These are phyloP conservation scores for Triticum timopheevii DNA, from an alignment of 176 grass and related monocot species.

Conservation along the genomic window DNA sequence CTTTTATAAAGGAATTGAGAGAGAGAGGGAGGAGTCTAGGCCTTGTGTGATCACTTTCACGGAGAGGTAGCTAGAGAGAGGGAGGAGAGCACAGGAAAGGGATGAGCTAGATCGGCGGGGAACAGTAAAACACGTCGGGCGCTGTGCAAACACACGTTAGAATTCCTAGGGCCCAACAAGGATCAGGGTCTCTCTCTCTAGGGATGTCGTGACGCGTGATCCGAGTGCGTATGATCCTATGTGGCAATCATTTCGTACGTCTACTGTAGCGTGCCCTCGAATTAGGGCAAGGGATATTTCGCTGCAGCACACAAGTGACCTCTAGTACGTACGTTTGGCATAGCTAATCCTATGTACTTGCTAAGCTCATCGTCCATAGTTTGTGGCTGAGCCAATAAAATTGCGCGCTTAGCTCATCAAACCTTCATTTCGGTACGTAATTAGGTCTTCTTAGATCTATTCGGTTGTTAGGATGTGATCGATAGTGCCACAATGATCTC, in stretches of 20 bases:
- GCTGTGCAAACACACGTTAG: conserved; percentile 38
- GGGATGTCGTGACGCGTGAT: background rate
- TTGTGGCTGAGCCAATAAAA: background rate
- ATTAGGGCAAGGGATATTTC: conserved; percentile 32
- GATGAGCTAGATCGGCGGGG: conserved; percentile 36
- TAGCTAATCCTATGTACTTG: background rate
- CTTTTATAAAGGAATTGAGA: conserved; percentile 74
- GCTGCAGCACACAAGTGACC: background rate
- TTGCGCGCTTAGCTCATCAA: background rate
- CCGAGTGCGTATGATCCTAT: background rate
- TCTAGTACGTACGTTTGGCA: background rate
- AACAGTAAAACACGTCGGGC: conserved; percentile 59
- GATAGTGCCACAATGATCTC: background rate
- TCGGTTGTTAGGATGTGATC: background rate
- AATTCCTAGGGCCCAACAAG: conserved; percentile 11
- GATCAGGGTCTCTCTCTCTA: background rate
- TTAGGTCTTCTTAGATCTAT: background rate
- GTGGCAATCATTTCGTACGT: conserved; percentile 8
- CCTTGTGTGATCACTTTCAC: conserved; percentile 46
- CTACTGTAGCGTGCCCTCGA: conserved; percentile 35
- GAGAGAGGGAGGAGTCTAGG: conserved; percentile 29
- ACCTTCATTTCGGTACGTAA: background rate
- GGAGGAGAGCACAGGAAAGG: conserved; percentile 21
- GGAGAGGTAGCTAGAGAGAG: conserved; percentile 20
- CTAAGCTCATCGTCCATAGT: background rate